phyloP scores from a whole-genome alignment of 331 rosid genomes.

The Ulmus americana region DNA sequence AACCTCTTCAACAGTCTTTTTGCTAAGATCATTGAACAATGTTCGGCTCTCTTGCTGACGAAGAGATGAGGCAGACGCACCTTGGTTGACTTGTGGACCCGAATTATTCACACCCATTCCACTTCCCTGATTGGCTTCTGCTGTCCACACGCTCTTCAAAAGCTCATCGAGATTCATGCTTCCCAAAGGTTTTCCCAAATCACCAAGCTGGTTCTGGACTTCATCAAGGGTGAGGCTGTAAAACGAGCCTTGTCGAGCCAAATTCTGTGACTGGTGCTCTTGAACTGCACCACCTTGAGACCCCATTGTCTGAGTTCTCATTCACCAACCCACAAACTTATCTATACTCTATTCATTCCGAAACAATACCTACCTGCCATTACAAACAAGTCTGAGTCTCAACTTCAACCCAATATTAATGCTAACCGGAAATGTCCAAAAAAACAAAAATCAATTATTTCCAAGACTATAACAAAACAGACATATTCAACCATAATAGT shows the following conservation, averaged over 20 bases:
- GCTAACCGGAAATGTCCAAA: neutral
- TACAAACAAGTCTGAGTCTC: neutral
- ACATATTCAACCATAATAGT: too few relatives aligned
- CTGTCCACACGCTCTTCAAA: constrained; percentile 72
- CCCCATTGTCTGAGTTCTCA: constrained; percentile 65
- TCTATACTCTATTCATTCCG: neutral
- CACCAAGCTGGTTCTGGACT: constrained; percentile 83
- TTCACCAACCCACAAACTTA: constrained; percentile 23
- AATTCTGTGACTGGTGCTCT: constrained; percentile 49
- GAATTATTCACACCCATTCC: constrained; percentile 33
- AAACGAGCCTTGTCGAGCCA: constrained; percentile 58
- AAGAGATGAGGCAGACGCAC: constrained; percentile 15
- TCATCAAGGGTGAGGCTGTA: constrained; percentile 85
- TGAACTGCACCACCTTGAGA: constrained; percentile 68
- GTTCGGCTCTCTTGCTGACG: constrained; percentile 66
- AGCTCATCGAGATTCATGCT: constrained; percentile 96
- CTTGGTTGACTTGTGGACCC: constrained; percentile 42
- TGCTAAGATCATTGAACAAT: constrained; percentile 54
- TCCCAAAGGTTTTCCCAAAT: constrained; percentile 75
- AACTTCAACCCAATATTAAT: constrained; percentile 1
- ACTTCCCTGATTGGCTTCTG: constrained; percentile 55
- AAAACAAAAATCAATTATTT: neutral
- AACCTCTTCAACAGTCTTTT: constrained; percentile 91
- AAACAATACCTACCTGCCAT: constrained; percentile 3
- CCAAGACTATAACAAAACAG: too few relatives aligned